Evolutionary conservation across 495 filamentous ascomycete genomes (phyloP).

Genomic region (Penicillium goetzii): DNA sequence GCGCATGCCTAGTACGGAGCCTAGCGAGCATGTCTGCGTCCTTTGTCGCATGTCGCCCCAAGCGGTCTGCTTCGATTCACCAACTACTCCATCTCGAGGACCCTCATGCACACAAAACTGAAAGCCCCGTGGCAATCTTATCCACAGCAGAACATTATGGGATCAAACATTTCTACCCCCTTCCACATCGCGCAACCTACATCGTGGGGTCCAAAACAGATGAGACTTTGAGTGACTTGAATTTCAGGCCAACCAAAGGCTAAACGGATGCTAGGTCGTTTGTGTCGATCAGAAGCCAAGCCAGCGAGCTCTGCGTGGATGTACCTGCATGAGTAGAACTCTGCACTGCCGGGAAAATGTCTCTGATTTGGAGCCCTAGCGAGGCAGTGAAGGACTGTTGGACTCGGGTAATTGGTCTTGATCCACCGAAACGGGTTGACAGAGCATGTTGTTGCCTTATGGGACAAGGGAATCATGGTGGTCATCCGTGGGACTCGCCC

Average conservation of each 20-base stretch:
- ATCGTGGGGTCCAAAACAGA: not conserved
- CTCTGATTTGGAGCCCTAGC: conserved; percentile 15
- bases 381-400: conserved; percentile 12
- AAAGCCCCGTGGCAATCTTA: not conserved
- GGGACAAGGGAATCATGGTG: not conserved
- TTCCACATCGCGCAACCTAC: not conserved
- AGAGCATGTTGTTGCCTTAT: not conserved
- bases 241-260: not conserved
- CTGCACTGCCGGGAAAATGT: conserved; percentile 5
- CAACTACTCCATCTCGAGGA: not conserved
- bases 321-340: conserved; percentile 1
- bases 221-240: not conserved
- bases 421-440: not conserved
- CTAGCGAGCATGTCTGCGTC: conserved; percentile 4
- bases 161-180: not conserved
- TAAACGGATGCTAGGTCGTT: not conserved
- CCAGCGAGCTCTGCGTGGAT: not conserved
- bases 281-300: conserved; percentile 1
- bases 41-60: not conserved
- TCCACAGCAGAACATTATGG: not conserved
- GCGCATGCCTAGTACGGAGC: not conserved
- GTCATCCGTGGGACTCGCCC: not conserved
- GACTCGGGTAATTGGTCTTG: not conserved
- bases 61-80: not conserved
- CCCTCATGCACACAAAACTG: not conserved